These are phyloP conservation scores for Amanita subjunquillea DNA, from an alignment of 768 basidiomycete species.

Conservation along the genomic window DNA sequence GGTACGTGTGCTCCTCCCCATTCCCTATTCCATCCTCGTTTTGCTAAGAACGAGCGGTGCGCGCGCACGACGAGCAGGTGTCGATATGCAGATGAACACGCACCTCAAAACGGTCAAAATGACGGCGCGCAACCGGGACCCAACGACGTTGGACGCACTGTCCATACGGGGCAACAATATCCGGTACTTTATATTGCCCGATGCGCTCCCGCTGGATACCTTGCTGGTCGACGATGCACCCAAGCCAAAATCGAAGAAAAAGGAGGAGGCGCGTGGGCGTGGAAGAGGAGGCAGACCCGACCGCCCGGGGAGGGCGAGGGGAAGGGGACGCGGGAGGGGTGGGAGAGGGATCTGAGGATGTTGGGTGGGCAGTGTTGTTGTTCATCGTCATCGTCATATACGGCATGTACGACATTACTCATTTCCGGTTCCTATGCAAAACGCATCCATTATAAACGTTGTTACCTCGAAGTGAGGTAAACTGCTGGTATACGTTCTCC, in stretches of 20 bases:
- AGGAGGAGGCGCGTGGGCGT: constrained; percentile 70
- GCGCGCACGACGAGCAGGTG: constrained; percentile 41
- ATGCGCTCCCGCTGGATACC: constrained; percentile 92
- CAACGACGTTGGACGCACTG: constrained; percentile 76
- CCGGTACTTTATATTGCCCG: constrained; percentile 95
- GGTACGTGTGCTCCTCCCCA: constrained; percentile 33
- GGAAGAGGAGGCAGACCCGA: constrained; percentile 42
- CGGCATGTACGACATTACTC: background rate
- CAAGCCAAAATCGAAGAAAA: constrained; percentile 88
- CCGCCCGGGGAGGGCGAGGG: constrained; percentile 40
- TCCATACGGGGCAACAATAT: constrained; percentile 97
- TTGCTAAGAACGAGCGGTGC: background rate
- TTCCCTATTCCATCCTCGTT: background rate
- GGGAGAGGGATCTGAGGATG: background rate
- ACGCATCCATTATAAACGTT: background rate
- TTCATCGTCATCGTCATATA: background rate
- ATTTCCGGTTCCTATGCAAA: background rate
- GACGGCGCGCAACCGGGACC: constrained; percentile 86
- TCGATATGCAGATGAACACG: constrained; percentile 99
- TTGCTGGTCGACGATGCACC: constrained; percentile 96
- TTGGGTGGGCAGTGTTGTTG: background rate
- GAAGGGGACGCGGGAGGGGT: constrained; percentile 20
- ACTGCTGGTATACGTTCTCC: no score
- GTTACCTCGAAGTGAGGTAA: background rate
- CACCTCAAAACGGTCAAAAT: constrained; percentile 97